Evolutionary conservation across 202 grass and related monocot genomes (phyloP), one percentile per base, ranked within the genome.

Genomic region (Setaria italica): DNA sequence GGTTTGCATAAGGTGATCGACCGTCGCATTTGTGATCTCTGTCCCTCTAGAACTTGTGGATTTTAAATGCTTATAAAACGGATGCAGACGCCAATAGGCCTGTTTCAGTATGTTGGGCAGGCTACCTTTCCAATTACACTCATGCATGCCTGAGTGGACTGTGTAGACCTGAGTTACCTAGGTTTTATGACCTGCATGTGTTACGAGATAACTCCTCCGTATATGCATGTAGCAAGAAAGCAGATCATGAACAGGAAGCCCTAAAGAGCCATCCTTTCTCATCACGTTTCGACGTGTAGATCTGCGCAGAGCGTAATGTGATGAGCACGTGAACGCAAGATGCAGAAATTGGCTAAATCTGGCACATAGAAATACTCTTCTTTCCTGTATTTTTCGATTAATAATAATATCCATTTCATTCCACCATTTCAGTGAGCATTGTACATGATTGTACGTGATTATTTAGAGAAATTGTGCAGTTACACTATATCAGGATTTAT

Each of bases 101-200:
- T 84, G 53, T 80, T 87, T 82, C 43, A 83, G 84, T 59, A 79
- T 11, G 67, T 47, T 79, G 49, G 80, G 49, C 43, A 79, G 25
- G 33, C 67, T 67, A 60, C 68, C 88, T 90, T 90, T 90, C 67
- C 59, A 3, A 4, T 67, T 77, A 79, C 88, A 83, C 84, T 68
- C 45, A 54, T 30, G 30, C 13, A 79, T 90, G 84, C 81, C 35
- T 86, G 16, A 15, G 34, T 83, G 57, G 16, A 83, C 67, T 51
- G 20, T 59, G 39, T 41, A 67, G 51, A 73, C 30, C 35, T 49
- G 37, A 72, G 62, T 80, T 62, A 76, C 15, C 51, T 85, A 77
- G 37, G 54, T 49, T 82, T 89, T 77, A 46, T 65, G 71, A 86
- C 37, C 47, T 69, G 70, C 51, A 77, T 56, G 82, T 89, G 67